These are phyloP conservation scores for Geranium rotundifolium DNA, from an alignment of 345 rosid species.

Conservation along the genomic window DNA sequence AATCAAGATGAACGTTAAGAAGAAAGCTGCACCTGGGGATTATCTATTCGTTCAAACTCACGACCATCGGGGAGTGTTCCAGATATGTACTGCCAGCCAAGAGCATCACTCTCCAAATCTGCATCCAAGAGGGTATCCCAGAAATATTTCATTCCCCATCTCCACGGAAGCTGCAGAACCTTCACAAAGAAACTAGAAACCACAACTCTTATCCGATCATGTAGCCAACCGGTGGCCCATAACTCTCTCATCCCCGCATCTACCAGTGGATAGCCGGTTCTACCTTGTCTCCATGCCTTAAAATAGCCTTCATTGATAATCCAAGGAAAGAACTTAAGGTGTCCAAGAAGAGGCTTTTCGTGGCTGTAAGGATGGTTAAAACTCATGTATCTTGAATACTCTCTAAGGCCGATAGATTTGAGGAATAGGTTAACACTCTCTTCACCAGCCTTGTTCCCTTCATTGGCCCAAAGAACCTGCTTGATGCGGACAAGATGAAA, in stretches of 20 bases:
- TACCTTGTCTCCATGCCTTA: slow-evolving; percentile 99
- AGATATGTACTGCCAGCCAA: slow-evolving; percentile 97
- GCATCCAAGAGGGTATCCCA: slow-evolving; percentile 99
- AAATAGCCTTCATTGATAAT: slow-evolving; percentile 69
- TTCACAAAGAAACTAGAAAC: slow-evolving; percentile 97
- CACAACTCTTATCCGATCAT: slow-evolving; percentile 89
- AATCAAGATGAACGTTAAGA: neutral
- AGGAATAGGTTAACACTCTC: slow-evolving; percentile 90
- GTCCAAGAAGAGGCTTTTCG: slow-evolving; percentile 90
- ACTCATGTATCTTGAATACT: slow-evolving; percentile 84
- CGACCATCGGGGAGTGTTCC: slow-evolving; percentile 95
- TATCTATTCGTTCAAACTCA: slow-evolving; percentile 78
- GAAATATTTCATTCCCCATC: slow-evolving; percentile 99
- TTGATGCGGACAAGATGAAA: slow-evolving; percentile 87
- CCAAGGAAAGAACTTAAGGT: slow-evolving; percentile 93
- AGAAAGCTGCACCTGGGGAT: slow-evolving; percentile 54
- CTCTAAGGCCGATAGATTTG: slow-evolving; percentile 91
- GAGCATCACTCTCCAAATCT: slow-evolving; percentile 91
- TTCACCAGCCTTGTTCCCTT: slow-evolving; percentile 85
- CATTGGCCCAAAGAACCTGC: slow-evolving; percentile 90
- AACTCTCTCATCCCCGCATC: slow-evolving; percentile 98
- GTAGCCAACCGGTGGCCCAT: slow-evolving; percentile 98
- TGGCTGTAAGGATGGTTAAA: slow-evolving; percentile 92
- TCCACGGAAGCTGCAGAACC: slow-evolving; percentile 93
- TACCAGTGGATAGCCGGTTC: slow-evolving; percentile 95